phyloP scores from a whole-genome alignment of 352 stramenopile species.

The Phytophthora fragariae region DNA sequence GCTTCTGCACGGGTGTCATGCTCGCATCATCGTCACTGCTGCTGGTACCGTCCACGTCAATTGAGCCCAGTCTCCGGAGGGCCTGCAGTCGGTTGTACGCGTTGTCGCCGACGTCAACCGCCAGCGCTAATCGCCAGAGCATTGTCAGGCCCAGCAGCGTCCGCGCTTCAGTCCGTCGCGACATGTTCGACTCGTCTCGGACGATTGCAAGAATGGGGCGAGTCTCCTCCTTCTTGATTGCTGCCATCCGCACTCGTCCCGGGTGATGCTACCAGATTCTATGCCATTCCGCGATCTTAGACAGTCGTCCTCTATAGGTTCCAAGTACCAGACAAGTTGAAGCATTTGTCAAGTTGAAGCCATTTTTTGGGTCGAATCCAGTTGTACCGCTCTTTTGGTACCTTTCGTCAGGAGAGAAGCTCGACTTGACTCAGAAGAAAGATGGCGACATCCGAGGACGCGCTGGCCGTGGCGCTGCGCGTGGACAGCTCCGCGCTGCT shows the following conservation, averaged over 20 bases:
- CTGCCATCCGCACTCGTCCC: too few species aligned
- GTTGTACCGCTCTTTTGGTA: too few species aligned
- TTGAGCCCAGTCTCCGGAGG: conserved; percentile 5
- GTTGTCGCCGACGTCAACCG: background rate
- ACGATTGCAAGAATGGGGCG: background rate
- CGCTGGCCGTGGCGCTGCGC: conserved; percentile 30
- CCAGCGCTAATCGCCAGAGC: conserved; percentile 12
- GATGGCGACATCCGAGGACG: conserved; percentile 36
- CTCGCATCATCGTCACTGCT: background rate
- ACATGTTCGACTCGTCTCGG: background rate
- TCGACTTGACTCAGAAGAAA: conserved; percentile 5
- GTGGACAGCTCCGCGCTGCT: conserved; percentile 33
- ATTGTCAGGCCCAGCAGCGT: conserved; percentile 8
- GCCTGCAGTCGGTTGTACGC: background rate
- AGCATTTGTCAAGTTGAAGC: background rate
- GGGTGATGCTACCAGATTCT: conserved; percentile 9
- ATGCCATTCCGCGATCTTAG: conserved; percentile 20
- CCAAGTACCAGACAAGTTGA: background rate
- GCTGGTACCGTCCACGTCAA: background rate
- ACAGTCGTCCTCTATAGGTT: conserved; percentile 9
- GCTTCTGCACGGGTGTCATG: conserved; percentile 17
- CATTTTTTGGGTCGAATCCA: too few species aligned
- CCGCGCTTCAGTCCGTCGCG: background rate
- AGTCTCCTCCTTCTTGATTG: background rate
- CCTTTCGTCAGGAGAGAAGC: too few species aligned